phyloP scores from a whole-genome alignment of 2,329 filamentous ascomycete genomes.

The Pseudocercospora eumusae region DNA sequence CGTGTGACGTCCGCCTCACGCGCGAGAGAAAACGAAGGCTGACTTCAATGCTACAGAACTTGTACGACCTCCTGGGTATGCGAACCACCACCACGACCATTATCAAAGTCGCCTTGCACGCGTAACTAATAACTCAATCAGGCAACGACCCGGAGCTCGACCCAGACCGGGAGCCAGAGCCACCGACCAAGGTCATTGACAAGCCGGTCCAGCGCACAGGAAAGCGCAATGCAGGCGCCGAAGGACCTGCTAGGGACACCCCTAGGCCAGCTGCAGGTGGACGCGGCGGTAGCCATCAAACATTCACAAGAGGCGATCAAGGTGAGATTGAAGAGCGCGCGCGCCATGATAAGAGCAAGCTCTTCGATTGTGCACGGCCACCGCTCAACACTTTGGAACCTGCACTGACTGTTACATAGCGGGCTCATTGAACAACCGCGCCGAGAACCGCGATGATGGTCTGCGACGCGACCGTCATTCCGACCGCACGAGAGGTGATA shows the following conservation, averaged over 20 bases:
- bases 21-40: constrained; percentile 28
- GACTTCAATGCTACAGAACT: constrained; percentile 65
- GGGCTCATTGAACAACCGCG: constrained; percentile 75
- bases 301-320: constrained; percentile 76
- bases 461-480: constrained; percentile 51
- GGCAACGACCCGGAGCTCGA: constrained; percentile 71
- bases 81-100: constrained; percentile 16
- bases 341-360: neutral
- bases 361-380: neutral
- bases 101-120: constrained; percentile 6
- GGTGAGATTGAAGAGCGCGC: constrained; percentile 60
- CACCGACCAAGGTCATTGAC: constrained; percentile 85
- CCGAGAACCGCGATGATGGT: constrained; percentile 73
- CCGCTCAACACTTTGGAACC: constrained; percentile 1
- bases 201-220: constrained; percentile 73
- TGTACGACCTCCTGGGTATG: constrained; percentile 96
- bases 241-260: constrained; percentile 57
- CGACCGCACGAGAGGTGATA: constrained; percentile 42
- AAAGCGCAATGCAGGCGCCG: constrained; percentile 84
- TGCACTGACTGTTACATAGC: constrained; percentile 45
- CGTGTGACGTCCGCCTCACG: constrained; percentile 4
- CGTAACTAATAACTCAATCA: constrained; percentile 35
- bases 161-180: constrained; percentile 71
- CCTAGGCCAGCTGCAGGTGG: constrained; percentile 44
- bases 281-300: constrained; percentile 58